Conservation (phyloP, 2,329 filamentous ascomycete genomes). For the Colletotrichum musicola region DNA sequence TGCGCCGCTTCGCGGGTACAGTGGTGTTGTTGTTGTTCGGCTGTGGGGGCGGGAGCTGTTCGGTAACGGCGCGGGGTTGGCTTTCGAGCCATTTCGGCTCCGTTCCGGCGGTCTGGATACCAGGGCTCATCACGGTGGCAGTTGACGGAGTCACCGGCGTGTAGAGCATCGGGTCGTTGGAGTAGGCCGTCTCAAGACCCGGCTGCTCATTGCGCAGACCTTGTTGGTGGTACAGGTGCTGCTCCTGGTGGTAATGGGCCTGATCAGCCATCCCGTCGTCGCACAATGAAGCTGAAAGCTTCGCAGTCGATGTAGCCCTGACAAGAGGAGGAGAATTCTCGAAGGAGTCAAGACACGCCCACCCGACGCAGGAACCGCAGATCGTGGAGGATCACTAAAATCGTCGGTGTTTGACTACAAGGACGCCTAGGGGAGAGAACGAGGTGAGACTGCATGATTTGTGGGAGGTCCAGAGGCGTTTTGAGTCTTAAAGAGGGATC, state of each 20-base stretch:
- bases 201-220: slow-evolving; percentile 7
- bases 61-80: neutral
- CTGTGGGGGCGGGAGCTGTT: neutral
- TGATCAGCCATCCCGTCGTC: slow-evolving; percentile 9
- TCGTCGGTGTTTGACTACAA: neutral
- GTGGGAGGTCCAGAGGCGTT: neutral
- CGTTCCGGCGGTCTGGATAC: neutral
- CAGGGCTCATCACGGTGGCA: neutral
- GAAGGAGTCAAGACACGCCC: neutral
- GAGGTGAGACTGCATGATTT: neutral
- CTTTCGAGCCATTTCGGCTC: slow-evolving; percentile 8
- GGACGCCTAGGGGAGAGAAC: neutral
- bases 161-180: slow-evolving; percentile 19
- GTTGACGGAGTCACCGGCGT: neutral
- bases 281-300: neutral
- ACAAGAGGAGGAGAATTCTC: neutral
- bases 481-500: neutral
- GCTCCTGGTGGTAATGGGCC: slow-evolving; percentile 1
- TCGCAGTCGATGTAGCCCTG: neutral
- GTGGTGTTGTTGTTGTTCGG: neutral
- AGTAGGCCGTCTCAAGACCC: slow-evolving; percentile 17
- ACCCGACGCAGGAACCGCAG: neutral
- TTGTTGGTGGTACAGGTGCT: slow-evolving; percentile 17
- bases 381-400: too few relatives aligned
- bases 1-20: neutral